phyloP scores from a whole-genome alignment of 176 grass and related monocot genomes.

The Oryza officinalis region DNA sequence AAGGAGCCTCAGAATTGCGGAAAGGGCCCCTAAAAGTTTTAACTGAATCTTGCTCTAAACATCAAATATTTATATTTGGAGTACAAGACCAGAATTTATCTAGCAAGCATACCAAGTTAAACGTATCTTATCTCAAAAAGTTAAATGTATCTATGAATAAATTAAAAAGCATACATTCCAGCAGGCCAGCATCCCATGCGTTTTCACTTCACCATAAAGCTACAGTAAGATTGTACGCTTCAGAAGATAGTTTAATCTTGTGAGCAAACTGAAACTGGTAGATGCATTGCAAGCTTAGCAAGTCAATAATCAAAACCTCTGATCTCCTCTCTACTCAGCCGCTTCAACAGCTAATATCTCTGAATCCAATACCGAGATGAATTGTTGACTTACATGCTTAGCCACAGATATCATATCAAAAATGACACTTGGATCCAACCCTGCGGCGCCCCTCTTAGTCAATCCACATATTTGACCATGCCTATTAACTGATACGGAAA shows the following conservation, averaged over 20 bases:
- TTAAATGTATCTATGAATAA: too few species aligned
- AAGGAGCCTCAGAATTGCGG: too few species aligned
- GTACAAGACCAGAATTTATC: too few species aligned
- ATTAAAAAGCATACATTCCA: too few species aligned
- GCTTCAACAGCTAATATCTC: constrained; percentile 62
- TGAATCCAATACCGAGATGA: constrained; percentile 62
- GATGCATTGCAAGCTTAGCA: background rate
- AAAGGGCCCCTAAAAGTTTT: too few species aligned
- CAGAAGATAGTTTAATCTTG: too few species aligned
- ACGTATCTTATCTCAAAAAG: too few species aligned
- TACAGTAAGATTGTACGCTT: background rate
- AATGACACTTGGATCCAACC: constrained; percentile 76
- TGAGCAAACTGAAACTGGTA: background rate
- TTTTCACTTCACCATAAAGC: too few species aligned
- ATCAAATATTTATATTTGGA: too few species aligned
- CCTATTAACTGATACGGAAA: constrained; percentile 78
- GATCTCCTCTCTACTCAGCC: constrained; percentile 13
- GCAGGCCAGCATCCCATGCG: too few species aligned
- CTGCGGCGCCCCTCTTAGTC: constrained; percentile 74
- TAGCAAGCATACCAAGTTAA: too few species aligned
- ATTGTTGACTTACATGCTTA: constrained; percentile 63
- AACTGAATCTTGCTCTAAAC: too few species aligned
- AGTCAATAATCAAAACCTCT: background rate
- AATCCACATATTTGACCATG: constrained; percentile 72
- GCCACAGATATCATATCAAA: constrained; percentile 86